Evolutionary conservation across 139 green algal genomes (phyloP).

Genomic region (Picochlorum sp.): DNA sequence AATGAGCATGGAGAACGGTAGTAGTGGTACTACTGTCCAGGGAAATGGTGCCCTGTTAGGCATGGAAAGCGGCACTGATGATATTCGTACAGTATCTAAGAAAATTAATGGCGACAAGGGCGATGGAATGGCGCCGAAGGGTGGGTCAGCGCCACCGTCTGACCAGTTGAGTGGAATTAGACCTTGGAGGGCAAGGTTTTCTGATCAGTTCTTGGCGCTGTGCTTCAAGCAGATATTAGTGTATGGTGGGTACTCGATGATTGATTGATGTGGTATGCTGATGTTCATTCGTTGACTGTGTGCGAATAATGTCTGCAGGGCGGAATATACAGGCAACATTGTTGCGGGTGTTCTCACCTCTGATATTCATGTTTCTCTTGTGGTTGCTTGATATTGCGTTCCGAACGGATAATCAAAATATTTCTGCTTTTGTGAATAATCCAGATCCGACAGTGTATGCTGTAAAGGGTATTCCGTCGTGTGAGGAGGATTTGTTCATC

Average conservation of each 20-base stretch:
- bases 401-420: slow-evolving; percentile 32
- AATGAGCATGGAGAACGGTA: no score
- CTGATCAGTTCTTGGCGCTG: slow-evolving; percentile 16
- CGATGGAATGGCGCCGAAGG: no score
- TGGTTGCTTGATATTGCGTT: slow-evolving; percentile 57
- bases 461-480: slow-evolving; percentile 41
- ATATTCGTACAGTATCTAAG: no score
- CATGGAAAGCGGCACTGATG: no score
- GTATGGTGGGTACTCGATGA: slow-evolving; percentile 11
- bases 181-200: slow-evolving; percentile 3
- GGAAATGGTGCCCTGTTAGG: no score
- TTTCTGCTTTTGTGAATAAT: slow-evolving; percentile 17
- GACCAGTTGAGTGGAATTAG: no score
- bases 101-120: no score
- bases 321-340: slow-evolving; percentile 66
- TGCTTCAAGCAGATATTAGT: slow-evolving; percentile 25
- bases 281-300: no score
- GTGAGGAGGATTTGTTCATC: slow-evolving; percentile 57
- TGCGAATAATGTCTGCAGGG: background rate
- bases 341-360: slow-evolving; percentile 60
- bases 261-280: no score
- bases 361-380: slow-evolving; percentile 85
- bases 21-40: no score
- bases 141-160: no score
- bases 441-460: slow-evolving; percentile 1